Conservation (phyloP, 495 filamentous ascomycete species). For the Penicillium tannophilum region DNA sequence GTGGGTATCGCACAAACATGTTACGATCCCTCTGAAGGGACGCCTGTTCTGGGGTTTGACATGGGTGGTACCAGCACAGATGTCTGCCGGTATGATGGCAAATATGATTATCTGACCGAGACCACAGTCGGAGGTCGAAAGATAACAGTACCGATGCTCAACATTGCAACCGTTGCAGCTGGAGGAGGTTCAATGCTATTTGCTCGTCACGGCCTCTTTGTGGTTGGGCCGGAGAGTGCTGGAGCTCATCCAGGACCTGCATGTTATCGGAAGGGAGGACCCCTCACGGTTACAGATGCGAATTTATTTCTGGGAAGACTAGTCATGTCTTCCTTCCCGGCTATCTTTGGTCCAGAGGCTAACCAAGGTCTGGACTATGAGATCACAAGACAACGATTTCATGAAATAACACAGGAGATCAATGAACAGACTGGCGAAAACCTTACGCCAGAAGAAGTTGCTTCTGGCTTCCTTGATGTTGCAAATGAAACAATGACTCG, state of each 20-base stretch:
- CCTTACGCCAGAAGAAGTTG: slow-evolving; percentile 36
- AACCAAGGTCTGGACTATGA: slow-evolving; percentile 9
- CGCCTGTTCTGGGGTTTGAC: slow-evolving; percentile 81
- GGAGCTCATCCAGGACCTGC: slow-evolving; percentile 26
- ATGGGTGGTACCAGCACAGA: slow-evolving; percentile 92
- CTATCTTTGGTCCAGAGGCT: slow-evolving; percentile 12
- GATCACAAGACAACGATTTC: slow-evolving; percentile 7
- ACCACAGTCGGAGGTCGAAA: slow-evolving; percentile 58
- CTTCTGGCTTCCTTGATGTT: slow-evolving; percentile 38
- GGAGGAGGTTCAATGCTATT: slow-evolving; percentile 44
- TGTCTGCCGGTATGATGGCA: slow-evolving; percentile 72
- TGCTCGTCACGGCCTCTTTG: slow-evolving; percentile 40
- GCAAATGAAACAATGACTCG: slow-evolving; percentile 42
- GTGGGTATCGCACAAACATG: slow-evolving; percentile 18
- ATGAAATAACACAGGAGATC: slow-evolving; percentile 8
- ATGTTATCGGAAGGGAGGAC: slow-evolving; percentile 32
- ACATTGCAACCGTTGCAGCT: slow-evolving; percentile 44
- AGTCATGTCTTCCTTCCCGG: slow-evolving; percentile 18
- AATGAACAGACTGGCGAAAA: slow-evolving; percentile 10
- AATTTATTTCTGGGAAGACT: slow-evolving; percentile 37
- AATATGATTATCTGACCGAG: slow-evolving; percentile 89
- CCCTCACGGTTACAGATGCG: slow-evolving; percentile 43
- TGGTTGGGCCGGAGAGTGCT: slow-evolving; percentile 36
- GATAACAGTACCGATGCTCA: slow-evolving; percentile 36
- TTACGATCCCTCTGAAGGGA: slow-evolving; percentile 5